These are phyloP conservation scores for Aspergillus sp. DNA, from an alignment of 2,329 filamentous ascomycete species.

Conservation along the genomic window DNA sequence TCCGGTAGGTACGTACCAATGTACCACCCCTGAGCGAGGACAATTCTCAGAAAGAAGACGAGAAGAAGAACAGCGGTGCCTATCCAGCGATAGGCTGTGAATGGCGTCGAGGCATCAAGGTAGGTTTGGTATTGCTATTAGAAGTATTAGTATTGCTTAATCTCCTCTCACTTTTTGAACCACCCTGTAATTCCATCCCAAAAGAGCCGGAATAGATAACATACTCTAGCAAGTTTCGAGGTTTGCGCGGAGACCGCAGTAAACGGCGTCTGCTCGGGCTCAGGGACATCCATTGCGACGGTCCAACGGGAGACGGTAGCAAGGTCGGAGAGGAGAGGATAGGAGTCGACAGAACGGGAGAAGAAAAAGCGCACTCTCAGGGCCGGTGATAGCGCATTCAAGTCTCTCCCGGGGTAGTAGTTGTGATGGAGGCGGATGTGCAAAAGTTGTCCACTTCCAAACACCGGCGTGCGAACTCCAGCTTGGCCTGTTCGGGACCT, in stretches of 20 bases:
- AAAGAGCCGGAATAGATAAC: slow-evolving; percentile 15
- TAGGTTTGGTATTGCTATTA: slow-evolving; percentile 88
- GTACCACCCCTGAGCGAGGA: slow-evolving; percentile 96
- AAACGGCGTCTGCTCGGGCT: slow-evolving; percentile 89
- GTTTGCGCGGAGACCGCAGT: slow-evolving; percentile 86
- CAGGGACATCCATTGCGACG: slow-evolving; percentile 72
- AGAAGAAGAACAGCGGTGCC: slow-evolving; percentile 74
- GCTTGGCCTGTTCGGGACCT: slow-evolving; percentile 11
- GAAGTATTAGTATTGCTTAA: slow-evolving; percentile 11
- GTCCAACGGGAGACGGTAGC: not conserved
- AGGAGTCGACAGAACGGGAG: not conserved
- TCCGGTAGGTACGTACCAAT: slow-evolving; percentile 64
- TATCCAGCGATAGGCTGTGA: slow-evolving; percentile 84
- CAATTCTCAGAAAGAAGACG: slow-evolving; percentile 84
- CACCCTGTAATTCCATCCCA: not conserved
- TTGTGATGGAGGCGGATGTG: slow-evolving; percentile 15
- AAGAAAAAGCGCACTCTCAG: slow-evolving; percentile 9
- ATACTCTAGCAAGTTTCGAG: slow-evolving; percentile 45
- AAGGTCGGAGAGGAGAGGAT: slow-evolving; percentile 10
- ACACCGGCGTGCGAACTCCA: slow-evolving; percentile 5
- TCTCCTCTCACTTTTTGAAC: not conserved
- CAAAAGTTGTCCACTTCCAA: slow-evolving; percentile 36
- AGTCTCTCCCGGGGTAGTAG: not conserved
- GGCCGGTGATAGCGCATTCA: not conserved
- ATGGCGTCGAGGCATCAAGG: slow-evolving; percentile 90